A percentile compares a stretch with the other conserved stretches of the same genome.
These are phyloP conservation scores for Leptoxyphium fumago DNA, from an alignment of 2,329 filamentous ascomycete genomes.

Conservation along the genomic window DNA sequence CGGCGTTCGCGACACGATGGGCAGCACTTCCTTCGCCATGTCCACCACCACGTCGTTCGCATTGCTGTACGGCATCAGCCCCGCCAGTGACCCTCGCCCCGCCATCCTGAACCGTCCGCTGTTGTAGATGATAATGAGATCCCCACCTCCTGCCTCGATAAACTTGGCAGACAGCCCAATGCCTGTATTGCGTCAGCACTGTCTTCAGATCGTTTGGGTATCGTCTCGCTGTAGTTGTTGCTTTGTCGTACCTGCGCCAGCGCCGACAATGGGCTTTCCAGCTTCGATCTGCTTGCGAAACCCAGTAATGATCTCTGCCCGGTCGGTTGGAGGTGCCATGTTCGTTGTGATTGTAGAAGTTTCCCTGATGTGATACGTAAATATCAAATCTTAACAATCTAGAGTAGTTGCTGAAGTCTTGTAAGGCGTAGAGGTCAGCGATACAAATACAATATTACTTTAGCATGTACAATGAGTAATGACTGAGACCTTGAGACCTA, in stretches of 20 bases:
- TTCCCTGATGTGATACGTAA: too few species aligned
- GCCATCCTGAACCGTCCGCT: constrained; percentile 61
- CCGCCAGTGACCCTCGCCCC: constrained; percentile 52
- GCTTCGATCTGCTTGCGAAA: constrained; percentile 41
- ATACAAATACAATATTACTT: too few species aligned
- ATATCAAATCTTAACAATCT: too few species aligned
- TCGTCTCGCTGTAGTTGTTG: not conserved
- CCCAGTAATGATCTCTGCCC: constrained; percentile 39
- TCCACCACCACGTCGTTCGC: constrained; percentile 56
- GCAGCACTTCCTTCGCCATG: constrained; percentile 55
- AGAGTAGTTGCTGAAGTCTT: too few species aligned
- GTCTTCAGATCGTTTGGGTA: not conserved
- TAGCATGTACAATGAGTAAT: too few species aligned
- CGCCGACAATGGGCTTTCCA: constrained; percentile 49
- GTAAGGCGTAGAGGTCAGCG: too few species aligned
- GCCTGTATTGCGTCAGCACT: constrained; percentile 23
- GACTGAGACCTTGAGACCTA: too few species aligned
- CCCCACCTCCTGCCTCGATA: constrained; percentile 51
- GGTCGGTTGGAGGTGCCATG: constrained; percentile 44
- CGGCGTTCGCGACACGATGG: constrained; percentile 47
- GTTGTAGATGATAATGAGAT: constrained; percentile 60
- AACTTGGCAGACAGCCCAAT: constrained; percentile 59
- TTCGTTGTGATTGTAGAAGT: constrained; percentile 2
- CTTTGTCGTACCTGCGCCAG: constrained; percentile 39
- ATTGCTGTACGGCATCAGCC: constrained; percentile 57